Evolutionary conservation across 2,329 filamentous ascomycete species (phyloP).

Genomic region (Pseudogymnoascus sp.): DNA sequence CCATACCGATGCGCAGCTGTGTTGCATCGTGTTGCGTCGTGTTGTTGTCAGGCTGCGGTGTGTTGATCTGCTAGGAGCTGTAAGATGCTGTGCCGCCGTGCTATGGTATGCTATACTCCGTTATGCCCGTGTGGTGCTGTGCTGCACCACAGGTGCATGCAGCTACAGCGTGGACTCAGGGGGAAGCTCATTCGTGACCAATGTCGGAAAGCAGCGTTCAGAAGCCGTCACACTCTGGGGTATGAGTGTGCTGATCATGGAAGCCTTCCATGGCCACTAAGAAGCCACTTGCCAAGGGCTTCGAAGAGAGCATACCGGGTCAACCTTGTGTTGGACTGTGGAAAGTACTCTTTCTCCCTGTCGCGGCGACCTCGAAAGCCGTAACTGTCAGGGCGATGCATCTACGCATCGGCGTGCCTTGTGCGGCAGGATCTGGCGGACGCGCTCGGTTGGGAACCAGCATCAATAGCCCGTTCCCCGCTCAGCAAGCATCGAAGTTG

Average conservation of each 20-base stretch:
- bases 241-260: background rate
- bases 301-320: background rate
- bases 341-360: background rate
- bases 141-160: background rate
- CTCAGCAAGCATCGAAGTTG: background rate
- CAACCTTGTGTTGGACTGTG: background rate
- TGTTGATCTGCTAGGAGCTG: background rate
- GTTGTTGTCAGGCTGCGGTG: background rate
- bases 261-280: background rate
- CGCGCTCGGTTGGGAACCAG: background rate
- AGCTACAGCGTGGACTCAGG: background rate
- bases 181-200: background rate
- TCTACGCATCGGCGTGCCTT: background rate
- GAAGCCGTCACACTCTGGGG: background rate
- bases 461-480: background rate
- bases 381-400: background rate
- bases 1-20: background rate
- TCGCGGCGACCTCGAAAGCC: background rate
- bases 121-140: background rate
- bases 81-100: background rate
- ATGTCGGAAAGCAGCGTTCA: background rate
- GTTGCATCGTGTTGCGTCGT: background rate
- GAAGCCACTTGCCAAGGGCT: background rate
- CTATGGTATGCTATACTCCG: background rate
- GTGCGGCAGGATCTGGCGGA: background rate